Percentiles rank a stretch among this genome's conserved stretches.
phyloP scores from a whole-genome alignment of 202 grass and related monocot genomes.

The Schoenoplectus tabernaemontani region DNA sequence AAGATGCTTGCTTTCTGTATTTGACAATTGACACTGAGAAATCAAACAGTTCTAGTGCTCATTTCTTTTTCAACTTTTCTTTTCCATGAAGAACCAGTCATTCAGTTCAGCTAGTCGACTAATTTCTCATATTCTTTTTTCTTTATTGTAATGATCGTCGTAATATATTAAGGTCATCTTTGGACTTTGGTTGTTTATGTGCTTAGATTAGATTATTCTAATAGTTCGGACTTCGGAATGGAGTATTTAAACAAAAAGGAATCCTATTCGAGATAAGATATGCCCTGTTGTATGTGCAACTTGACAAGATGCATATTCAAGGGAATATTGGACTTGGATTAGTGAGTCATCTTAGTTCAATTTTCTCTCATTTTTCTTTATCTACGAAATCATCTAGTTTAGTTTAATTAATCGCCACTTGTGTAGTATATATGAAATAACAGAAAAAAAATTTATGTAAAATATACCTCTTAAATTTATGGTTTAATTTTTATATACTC shows the following conservation, averaged over 20 bases:
- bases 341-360: neutral
- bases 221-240: neutral
- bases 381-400: neutral
- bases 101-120: too few relatives aligned
- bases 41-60: too few relatives aligned
- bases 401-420: neutral
- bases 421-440: too few relatives aligned
- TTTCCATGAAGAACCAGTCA: neutral
- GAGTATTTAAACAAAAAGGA: neutral
- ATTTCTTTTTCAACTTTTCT: too few relatives aligned
- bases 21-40: neutral
- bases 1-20: neutral
- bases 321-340: neutral
- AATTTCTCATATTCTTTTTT: too few relatives aligned
- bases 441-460: too few relatives aligned
- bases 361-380: neutral
- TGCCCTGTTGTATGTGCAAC: neutral
- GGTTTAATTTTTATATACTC: too few relatives aligned
- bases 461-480: too few relatives aligned
- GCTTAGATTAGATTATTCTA: too few relatives aligned
- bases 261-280: constrained; percentile 8
- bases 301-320: neutral
- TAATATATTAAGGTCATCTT: too few relatives aligned
- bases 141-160: too few relatives aligned
- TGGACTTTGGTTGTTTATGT: too few relatives aligned